Base-by-base conservation (phyloP, 495 filamentous ascomycete genomes). In the Penicillium crystallinum region DNA sequence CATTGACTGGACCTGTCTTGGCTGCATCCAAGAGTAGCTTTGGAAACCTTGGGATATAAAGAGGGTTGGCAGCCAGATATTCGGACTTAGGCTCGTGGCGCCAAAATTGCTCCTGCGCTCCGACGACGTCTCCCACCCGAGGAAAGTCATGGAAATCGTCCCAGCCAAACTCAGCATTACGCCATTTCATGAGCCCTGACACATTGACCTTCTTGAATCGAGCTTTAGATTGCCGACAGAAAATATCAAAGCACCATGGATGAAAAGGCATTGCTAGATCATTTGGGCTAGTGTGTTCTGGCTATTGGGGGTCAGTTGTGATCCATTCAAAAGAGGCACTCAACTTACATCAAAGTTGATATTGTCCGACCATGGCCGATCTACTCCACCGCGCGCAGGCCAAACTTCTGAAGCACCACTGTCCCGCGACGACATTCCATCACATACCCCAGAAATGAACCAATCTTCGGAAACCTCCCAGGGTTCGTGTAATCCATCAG, bases 171-270 rank as follows among this genome's bases (percentile, higher is more conserved):
- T 59, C 59, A 2, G 51, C 15, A 38, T 63, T 49, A 5, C 58
- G 58, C 64, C 61, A 70, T 0, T 19, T 54, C 37, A 63, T 58
- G 1, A 70, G 43, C 0, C 57, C 55, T 10, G 55, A 21, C 10
- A 58, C 21, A 18, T 64, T 56, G 6, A 67, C 30, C 1, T 37
- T 27, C 3, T 55, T 43, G 15, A 68, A 56, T 3, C 52, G 54
- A 9, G 17, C 4, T 38, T 54, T 54, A 21, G 63, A 64, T 27
- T 63, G 53, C 4, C 55, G 57, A 11, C 41, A 57, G 38, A 63
- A 69, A 14, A 68, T 65, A 33, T 70, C 67, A 33, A 72, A 66
- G 49, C 67, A 69, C 45, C 63, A 61, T 2, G 69, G 67, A 44
- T 72, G 67, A 34, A 72, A 67, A 1, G 67, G 69, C 61, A 70